Evolutionary conservation across 768 basidiomycete species (phyloP).

Genomic region (Pholiota microspora): DNA sequence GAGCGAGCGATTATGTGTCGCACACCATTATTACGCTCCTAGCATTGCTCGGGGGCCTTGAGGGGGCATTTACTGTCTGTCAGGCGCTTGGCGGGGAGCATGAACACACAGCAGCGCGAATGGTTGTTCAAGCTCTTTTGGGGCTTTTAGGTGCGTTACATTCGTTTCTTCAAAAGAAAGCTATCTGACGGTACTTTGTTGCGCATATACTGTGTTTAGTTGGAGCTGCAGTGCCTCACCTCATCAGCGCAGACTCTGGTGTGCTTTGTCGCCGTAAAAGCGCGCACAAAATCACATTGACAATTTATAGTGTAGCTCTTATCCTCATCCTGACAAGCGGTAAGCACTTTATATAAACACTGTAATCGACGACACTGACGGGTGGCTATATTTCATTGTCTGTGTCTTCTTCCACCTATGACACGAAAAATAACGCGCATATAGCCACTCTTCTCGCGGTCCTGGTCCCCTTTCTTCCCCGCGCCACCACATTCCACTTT

Average conservation of each 20-base stretch:
- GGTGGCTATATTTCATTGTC: not conserved
- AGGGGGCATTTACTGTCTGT: not conserved
- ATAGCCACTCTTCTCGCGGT: slow-evolving; percentile 27
- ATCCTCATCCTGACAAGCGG: not conserved
- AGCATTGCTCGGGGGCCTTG: not conserved
- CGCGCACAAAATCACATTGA: too few relatives aligned
- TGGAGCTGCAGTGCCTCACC: not conserved
- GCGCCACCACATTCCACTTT: not conserved
- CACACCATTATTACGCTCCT: not conserved
- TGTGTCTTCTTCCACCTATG: not conserved
- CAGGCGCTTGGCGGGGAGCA: not conserved
- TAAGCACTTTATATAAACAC: not conserved
- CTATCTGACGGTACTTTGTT: not conserved
- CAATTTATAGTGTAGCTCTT: not conserved
- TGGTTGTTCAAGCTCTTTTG: not conserved
- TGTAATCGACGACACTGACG: too few relatives aligned
- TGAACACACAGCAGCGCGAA: not conserved
- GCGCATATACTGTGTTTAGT: not conserved
- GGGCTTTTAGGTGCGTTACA: not conserved
- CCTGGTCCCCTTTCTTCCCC: slow-evolving; percentile 17
- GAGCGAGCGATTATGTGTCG: not conserved
- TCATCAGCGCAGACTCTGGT: not conserved
- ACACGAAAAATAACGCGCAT: slow-evolving; percentile 14
- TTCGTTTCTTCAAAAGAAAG: not conserved
- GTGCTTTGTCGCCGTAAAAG: too few relatives aligned